Evolutionary conservation across 495 filamentous ascomycete genomes (phyloP), one percentile per base, ranked within the genome.

Genomic region (Penicillium chermesinum): DNA sequence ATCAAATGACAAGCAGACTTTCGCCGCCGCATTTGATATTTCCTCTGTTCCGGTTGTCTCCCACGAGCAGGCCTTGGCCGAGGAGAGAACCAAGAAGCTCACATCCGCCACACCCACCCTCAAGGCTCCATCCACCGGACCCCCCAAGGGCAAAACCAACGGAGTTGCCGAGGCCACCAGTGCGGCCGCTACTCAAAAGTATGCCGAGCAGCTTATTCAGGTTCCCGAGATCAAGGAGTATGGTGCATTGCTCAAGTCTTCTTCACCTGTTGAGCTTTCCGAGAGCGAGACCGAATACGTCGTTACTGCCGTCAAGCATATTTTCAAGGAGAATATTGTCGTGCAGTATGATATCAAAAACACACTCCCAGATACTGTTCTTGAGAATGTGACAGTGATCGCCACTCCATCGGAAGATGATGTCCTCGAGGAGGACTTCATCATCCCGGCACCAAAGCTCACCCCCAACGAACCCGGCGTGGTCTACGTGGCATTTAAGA

Each of bases 201-300:
- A 95, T 56, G 81, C 86, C 38, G 80, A 89, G 65, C 81, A 94
- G 64, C 76, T 99, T n/a, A 76, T 87, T 70, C 75, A 82, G 52
- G 88, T 95, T 52, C 89, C 91, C 38, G 91, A 97, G 63, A 77
- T 97, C 71, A 86, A 85, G 62, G 79, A 83, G 34, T 96, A 95
- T 62, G 94, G 94, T 52, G 74, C 73, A 42, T 76, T 97, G 18
- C 85, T 97, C 71, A 96, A 95, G 64, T 96, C 90, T 14, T 94
- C 88, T 34, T 63, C 80, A 17, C 70, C 86, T 39, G 87, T 95
- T 36, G 91, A 96, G 66, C 80, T 99, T 22, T 96, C 93, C 17
- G 93, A 99, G 66, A 87, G 88, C 51, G 93, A 97, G 67, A 96
- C 93, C 13, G 93, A 99, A 70, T 99, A 99, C 56, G 90, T 96